These are phyloP conservation scores for Penicillium decumbens DNA, from an alignment of 2,329 filamentous ascomycete genomes.

Conservation along the genomic window DNA sequence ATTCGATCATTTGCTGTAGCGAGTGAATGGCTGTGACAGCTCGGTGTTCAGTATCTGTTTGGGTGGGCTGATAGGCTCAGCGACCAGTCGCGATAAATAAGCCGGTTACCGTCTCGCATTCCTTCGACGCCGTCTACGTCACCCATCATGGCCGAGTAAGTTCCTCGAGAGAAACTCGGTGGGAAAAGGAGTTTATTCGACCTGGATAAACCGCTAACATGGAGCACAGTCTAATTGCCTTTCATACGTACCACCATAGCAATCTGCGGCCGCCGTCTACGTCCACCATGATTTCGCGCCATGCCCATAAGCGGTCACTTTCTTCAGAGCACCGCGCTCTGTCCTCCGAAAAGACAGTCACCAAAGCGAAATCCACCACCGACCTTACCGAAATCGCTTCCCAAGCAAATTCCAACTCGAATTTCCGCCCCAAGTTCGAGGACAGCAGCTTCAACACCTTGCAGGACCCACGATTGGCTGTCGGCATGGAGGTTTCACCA, in stretches of 20 bases:
- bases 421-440: slow-evolving; percentile 26
- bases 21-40: slow-evolving; percentile 19
- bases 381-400: slow-evolving; percentile 37
- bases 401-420: slow-evolving; percentile 16
- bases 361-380: slow-evolving; percentile 44
- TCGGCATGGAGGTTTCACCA: slow-evolving; percentile 34
- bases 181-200: background rate
- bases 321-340: slow-evolving; percentile 35
- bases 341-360: slow-evolving; percentile 37
- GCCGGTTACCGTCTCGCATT: slow-evolving; percentile 11
- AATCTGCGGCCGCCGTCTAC: slow-evolving; percentile 35
- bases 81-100: slow-evolving; percentile 1
- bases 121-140: slow-evolving; percentile 21
- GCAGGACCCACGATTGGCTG: slow-evolving; percentile 41
- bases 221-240: slow-evolving; percentile 34
- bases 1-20: slow-evolving; percentile 7
- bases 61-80: slow-evolving; percentile 14
- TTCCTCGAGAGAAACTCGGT: slow-evolving; percentile 1
- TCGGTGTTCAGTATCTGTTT: slow-evolving; percentile 9
- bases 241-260: slow-evolving; percentile 36
- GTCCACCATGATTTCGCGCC: slow-evolving; percentile 37
- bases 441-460: slow-evolving; percentile 46
- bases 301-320: slow-evolving; percentile 35
- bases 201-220: slow-evolving; percentile 14
- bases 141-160: slow-evolving; percentile 41